Evolutionary conservation across 768 basidiomycete genomes (phyloP), one percentile per base, ranked within the genome.

Genomic region (Cystofilobasidium capitatum): DNA sequence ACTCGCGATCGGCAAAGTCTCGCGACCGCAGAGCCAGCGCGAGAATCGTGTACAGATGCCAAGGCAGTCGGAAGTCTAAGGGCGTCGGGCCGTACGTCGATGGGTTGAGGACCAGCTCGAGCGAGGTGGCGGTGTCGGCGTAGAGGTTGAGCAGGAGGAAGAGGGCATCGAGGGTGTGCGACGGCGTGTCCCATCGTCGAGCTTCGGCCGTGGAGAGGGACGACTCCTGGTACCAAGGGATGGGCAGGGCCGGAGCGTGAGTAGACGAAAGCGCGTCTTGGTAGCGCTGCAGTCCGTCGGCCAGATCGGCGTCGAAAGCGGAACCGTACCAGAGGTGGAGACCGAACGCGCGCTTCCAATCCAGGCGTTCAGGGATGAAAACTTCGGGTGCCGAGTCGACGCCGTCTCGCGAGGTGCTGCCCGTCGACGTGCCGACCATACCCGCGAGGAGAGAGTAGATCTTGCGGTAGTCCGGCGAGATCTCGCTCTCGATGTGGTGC

Each of bases 311-410:
- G 39, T 76, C 77, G 58, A 78, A 73, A 8, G 84, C 81, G 49
- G 86, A 82, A 0, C 85, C 85, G 75, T 86, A 97, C 96, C 96
- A 99, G 37, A 98, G 78, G 69, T 86, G 86, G 51, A 97, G 78
- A 2, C 90, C 96, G 74, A 98, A 89, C 0, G 86, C 86, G 24
- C 91, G 84, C 76, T 91, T 93, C 96, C 96, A 99, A 75, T 96
- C 93, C 62, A 97, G 77, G 0, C 84, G 88, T 62, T 85, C 79
- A 22, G 84, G 80, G 6, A 96, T 79, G 64, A 83, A 79, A 33
- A 89, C 74, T 64, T 86, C 85, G 12, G 72, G 59, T 59, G 70
- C 68, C 9, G 70, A 81, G 55, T 82, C 83, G 70, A 81, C 80
- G 29, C 81, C 71, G 22, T 82, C 83, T 33, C 80, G 79, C 3